Conservation (phyloP, 1,284 basidiomycete species). For the Sanghuangporus weigelae region DNA sequence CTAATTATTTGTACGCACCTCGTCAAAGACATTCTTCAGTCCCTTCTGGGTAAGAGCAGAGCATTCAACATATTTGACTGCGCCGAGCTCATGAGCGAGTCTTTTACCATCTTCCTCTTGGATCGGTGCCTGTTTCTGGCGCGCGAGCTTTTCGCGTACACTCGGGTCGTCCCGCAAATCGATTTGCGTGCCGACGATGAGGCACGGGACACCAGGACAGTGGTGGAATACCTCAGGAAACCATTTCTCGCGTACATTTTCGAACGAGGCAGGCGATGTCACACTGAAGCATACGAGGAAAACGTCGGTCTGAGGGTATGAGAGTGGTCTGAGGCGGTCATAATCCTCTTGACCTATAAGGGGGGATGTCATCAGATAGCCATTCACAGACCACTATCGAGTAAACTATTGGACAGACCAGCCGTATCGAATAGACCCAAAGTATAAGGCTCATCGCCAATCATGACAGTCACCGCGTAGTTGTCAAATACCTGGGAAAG, state of each 20-base stretch:
- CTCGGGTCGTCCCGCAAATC: slow-evolving; percentile 93
- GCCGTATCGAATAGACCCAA: slow-evolving; percentile 98
- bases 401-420: slow-evolving; percentile 43
- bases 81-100: slow-evolving; percentile 92
- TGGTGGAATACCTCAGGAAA: slow-evolving; percentile 99
- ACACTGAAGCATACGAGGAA: slow-evolving; percentile 99
- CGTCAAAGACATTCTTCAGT: slow-evolving; percentile 99
- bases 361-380: not conserved
- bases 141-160: slow-evolving; percentile 91
- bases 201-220: slow-evolving; percentile 98
- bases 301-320: slow-evolving; percentile 99
- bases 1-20: slow-evolving; percentile 53
- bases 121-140: slow-evolving; percentile 96
- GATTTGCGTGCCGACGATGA: slow-evolving; percentile 98
- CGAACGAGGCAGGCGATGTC: slow-evolving; percentile 96
- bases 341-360: slow-evolving; percentile 95
- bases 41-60: slow-evolving; percentile 99
- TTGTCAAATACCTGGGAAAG: slow-evolving; percentile 83
- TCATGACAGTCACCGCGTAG: slow-evolving; percentile 99
- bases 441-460: slow-evolving; percentile 99
- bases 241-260: slow-evolving; percentile 99
- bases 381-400: not conserved
- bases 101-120: slow-evolving; percentile 86
- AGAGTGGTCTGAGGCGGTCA: slow-evolving; percentile 96
- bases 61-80: slow-evolving; percentile 99